A percentile compares a stretch with the other conserved stretches of the same genome.
phyloP scores from a whole-genome alignment of 176 grass and related monocot genomes.

The Leersia perrieri region DNA sequence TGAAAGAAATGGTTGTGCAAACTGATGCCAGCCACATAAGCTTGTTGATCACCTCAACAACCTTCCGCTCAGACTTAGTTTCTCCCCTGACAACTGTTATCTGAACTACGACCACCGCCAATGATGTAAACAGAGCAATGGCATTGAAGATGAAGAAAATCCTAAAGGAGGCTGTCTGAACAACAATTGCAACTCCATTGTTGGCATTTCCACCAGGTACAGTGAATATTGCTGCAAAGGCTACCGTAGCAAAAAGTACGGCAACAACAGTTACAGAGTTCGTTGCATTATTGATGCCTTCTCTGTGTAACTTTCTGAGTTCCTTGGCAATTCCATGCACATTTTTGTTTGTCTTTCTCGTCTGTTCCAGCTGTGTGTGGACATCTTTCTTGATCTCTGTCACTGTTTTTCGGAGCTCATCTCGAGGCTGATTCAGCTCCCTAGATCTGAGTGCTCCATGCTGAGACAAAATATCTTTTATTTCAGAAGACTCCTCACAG shows the following conservation, averaged over 20 bases:
- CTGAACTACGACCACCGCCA: slow-evolving; percentile 93
- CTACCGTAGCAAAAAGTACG: slow-evolving; percentile 87
- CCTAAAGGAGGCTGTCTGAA: slow-evolving; percentile 59
- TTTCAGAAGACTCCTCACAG: slow-evolving; percentile 82
- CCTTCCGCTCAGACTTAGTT: slow-evolving; percentile 84
- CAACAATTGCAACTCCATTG: slow-evolving; percentile 57
- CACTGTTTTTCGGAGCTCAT: slow-evolving; percentile 88
- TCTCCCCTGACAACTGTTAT: slow-evolving; percentile 95
- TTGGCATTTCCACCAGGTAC: slow-evolving; percentile 80
- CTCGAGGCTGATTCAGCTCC: slow-evolving; percentile 91
- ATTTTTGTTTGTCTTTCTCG: slow-evolving; percentile 90
- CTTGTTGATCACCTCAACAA: slow-evolving; percentile 96
- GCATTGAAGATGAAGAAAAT: slow-evolving; percentile 97
- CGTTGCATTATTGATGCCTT: slow-evolving; percentile 93
- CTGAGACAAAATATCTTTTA: slow-evolving; percentile 82
- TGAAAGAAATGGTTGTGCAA: slow-evolving; percentile 94
- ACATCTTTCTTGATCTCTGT: slow-evolving; percentile 97
- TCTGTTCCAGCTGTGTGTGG: slow-evolving; percentile 93
- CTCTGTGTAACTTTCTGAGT: slow-evolving; percentile 87
- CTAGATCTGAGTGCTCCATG: slow-evolving; percentile 77
- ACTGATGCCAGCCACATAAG: slow-evolving; percentile 96
- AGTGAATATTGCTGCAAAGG: slow-evolving; percentile 94
- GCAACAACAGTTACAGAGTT: slow-evolving; percentile 98
- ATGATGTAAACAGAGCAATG: slow-evolving; percentile 82
- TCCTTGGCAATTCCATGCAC: slow-evolving; percentile 95